These are phyloP conservation scores for Canariomyces notabilis DNA, from an alignment of 2,329 filamentous ascomycete genomes.

Conservation along the genomic window DNA sequence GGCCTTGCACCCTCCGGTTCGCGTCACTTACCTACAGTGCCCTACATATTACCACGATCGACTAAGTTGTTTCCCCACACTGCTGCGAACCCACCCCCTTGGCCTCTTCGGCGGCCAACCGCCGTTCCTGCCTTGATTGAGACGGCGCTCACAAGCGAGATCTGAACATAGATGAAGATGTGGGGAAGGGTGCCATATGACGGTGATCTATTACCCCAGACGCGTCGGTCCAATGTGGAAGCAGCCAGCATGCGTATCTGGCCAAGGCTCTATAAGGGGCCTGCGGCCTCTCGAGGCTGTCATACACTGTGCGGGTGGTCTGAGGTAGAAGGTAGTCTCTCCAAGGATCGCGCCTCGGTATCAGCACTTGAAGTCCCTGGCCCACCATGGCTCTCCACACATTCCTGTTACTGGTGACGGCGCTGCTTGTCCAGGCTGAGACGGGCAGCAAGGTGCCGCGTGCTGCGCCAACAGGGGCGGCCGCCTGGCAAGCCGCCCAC, in stretches of 20 bases:
- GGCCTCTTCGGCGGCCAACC: slow-evolving; percentile 1
- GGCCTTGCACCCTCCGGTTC: slow-evolving; percentile 17
- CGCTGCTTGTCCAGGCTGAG: slow-evolving; percentile 17
- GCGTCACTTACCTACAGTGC: slow-evolving; percentile 27
- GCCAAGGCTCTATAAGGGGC: slow-evolving; percentile 11
- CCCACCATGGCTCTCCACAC: slow-evolving; percentile 17
- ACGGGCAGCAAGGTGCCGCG: slow-evolving; percentile 11
- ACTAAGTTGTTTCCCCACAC: slow-evolving; percentile 13
- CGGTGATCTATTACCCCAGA: slow-evolving; percentile 14
- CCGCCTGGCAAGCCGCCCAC: slow-evolving; percentile 63
- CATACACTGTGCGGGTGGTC: too few species aligned
- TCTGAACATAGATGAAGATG: slow-evolving; percentile 10
- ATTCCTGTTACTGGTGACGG: slow-evolving; percentile 19
- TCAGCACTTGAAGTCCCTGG: too few species aligned
- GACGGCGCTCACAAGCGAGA: slow-evolving; percentile 3
- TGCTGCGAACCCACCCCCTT: not conserved
- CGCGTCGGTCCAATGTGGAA: slow-evolving; percentile 10
- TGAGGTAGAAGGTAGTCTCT: too few species aligned
- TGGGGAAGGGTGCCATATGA: slow-evolving; percentile 11
- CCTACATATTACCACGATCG: not conserved
- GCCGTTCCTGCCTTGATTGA: slow-evolving; percentile 15
- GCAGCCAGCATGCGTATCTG: not conserved
- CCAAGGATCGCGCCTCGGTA: too few species aligned
- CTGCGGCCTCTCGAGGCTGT: not conserved
- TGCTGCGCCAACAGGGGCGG: slow-evolving; percentile 15